phyloP scores from a whole-genome alignment of 139 green algal species.

The Spirogloea muscicola region DNA sequence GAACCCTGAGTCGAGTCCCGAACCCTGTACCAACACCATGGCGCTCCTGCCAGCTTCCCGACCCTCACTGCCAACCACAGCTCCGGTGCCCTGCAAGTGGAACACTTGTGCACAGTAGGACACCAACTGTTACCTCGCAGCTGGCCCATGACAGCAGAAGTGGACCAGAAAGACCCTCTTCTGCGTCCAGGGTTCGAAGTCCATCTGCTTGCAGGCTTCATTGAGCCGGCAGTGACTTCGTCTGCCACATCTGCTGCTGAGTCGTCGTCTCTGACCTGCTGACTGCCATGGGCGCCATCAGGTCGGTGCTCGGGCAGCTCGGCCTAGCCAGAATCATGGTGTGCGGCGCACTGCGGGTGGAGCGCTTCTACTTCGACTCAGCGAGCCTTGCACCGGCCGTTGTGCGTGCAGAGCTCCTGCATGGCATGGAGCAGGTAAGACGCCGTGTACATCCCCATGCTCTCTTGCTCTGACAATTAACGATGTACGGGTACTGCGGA shows the following conservation, averaged over 20 bases:
- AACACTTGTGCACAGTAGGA: background rate
- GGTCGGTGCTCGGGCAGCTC: constrained; percentile 15
- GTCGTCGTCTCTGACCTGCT: background rate
- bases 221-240: background rate
- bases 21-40: no score
- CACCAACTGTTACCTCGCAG: background rate
- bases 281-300: background rate
- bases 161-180: no score
- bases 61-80: no score
- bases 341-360: constrained; percentile 10
- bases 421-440: constrained; percentile 15
- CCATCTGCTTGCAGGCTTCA: background rate
- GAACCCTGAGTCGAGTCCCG: no score
- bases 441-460: background rate
- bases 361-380: constrained; percentile 36
- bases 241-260: background rate
- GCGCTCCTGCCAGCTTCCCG: no score
- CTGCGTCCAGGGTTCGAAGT: background rate
- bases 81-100: no score
- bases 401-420: constrained; percentile 11
- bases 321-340: constrained; percentile 3
- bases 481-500: no score
- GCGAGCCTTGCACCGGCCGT: background rate
- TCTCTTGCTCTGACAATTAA: no score
- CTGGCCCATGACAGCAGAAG: background rate